phyloP scores from a whole-genome alignment of 192 early-diverging fungal species.

The Coemansia sp. region DNA sequence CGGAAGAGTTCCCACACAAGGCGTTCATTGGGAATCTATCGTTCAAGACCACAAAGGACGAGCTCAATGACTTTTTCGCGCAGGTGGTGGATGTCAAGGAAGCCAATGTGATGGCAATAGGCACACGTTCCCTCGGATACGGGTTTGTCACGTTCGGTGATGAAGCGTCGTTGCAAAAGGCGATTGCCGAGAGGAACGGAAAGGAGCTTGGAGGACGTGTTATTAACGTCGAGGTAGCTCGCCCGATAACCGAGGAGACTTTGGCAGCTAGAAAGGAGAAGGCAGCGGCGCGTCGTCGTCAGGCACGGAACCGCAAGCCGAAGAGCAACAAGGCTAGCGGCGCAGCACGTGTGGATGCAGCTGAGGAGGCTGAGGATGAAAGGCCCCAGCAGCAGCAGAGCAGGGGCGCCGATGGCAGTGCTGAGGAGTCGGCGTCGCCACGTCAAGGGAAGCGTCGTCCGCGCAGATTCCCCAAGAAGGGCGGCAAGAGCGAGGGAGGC shows the following conservation, averaged over 20 bases:
- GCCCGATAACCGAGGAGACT: slow-evolving; percentile 55
- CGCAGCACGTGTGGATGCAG: slow-evolving; percentile 19
- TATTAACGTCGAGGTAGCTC: slow-evolving; percentile 90
- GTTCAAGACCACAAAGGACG: slow-evolving; percentile 81
- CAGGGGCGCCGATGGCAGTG: neutral
- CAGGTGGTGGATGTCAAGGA: slow-evolving; percentile 67
- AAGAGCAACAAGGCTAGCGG: slow-evolving; percentile 23
- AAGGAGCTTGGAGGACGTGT: slow-evolving; percentile 82
- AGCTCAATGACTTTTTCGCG: slow-evolving; percentile 76
- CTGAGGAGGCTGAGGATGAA: slow-evolving; percentile 27
- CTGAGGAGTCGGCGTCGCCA: slow-evolving; percentile 12
- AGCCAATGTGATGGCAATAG: slow-evolving; percentile 80
- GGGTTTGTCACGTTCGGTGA: slow-evolving; percentile 89
- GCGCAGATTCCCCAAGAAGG: slow-evolving; percentile 58
- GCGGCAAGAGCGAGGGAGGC: slow-evolving; percentile 6
- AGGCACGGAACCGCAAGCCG: slow-evolving; percentile 23
- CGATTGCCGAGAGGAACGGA: slow-evolving; percentile 71
- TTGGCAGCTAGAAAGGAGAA: slow-evolving; percentile 31
- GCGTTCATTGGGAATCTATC: slow-evolving; percentile 96
- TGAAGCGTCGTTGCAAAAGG: slow-evolving; percentile 69
- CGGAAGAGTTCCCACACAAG: slow-evolving; percentile 59
- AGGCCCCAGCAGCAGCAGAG: slow-evolving; percentile 18
- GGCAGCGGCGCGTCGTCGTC: slow-evolving; percentile 22
- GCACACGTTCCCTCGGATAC: slow-evolving; percentile 84
- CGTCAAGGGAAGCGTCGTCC: slow-evolving; percentile 10